Conservation (phyloP, 2,329 filamentous ascomycete genomes). For the Aspergillus aculeatus region DNA sequence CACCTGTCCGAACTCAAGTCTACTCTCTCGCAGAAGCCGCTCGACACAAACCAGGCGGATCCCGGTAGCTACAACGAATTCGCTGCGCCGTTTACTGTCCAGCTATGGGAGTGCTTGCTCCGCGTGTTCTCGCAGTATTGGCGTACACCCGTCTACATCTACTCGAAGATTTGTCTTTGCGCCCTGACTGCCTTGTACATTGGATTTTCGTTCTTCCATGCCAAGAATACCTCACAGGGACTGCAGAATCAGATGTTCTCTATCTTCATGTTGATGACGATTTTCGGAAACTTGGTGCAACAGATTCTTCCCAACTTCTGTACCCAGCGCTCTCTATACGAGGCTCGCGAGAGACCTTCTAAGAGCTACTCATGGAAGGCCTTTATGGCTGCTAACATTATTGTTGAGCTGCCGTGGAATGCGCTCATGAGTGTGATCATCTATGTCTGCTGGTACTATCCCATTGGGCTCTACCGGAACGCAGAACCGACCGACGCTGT, state of each 20-base stretch:
- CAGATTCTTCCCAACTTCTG: slow-evolving; percentile 61
- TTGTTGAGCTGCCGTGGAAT: slow-evolving; percentile 70
- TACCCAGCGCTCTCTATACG: slow-evolving; percentile 59
- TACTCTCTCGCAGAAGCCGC: slow-evolving; percentile 41
- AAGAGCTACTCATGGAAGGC: slow-evolving; percentile 74
- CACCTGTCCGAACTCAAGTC: slow-evolving; percentile 54
- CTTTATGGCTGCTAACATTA: slow-evolving; percentile 69
- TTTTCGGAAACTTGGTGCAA: slow-evolving; percentile 64
- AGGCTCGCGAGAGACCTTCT: slow-evolving; percentile 60
- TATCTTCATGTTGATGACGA: slow-evolving; percentile 80
- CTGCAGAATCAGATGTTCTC: slow-evolving; percentile 89
- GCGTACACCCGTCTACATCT: slow-evolving; percentile 86
- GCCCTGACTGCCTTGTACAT: slow-evolving; percentile 70
- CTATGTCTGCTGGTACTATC: slow-evolving; percentile 68
- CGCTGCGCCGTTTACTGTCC: slow-evolving; percentile 68
- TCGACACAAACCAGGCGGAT: slow-evolving; percentile 39
- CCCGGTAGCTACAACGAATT: slow-evolving; percentile 70
- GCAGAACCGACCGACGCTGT: slow-evolving; percentile 40
- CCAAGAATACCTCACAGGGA: slow-evolving; percentile 72
- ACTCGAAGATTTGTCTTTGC: slow-evolving; percentile 73
- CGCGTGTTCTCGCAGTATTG: slow-evolving; percentile 91
- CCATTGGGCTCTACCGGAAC: slow-evolving; percentile 51
- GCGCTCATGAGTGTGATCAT: slow-evolving; percentile 62
- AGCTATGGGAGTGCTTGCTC: slow-evolving; percentile 65
- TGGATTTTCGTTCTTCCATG: slow-evolving; percentile 78